Conservation (phyloP, 2,329 filamentous ascomycete species). For the Botryosphaeria agaves region DNA sequence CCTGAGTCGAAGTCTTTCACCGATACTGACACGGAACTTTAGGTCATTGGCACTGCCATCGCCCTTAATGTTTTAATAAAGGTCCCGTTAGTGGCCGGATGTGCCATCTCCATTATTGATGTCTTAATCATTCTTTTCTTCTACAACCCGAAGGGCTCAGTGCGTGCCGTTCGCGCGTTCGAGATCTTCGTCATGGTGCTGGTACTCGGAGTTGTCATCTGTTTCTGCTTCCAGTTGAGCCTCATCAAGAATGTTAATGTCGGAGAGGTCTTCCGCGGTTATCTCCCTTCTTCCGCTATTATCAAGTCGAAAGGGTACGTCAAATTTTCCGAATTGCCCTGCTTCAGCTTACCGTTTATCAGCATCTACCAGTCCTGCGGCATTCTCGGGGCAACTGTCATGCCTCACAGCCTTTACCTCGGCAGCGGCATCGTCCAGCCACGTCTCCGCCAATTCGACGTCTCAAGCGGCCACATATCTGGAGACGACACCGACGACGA, state of each 20-base stretch:
- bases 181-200: slow-evolving; percentile 45
- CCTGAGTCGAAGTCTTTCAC: not conserved
- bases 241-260: slow-evolving; percentile 38
- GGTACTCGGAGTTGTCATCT: slow-evolving; percentile 51
- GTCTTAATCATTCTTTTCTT: slow-evolving; percentile 51
- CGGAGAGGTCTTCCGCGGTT: slow-evolving; percentile 46
- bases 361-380: slow-evolving; percentile 53
- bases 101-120: slow-evolving; percentile 50
- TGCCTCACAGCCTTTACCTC: slow-evolving; percentile 52
- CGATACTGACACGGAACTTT: not conserved
- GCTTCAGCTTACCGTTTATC: slow-evolving; percentile 5
- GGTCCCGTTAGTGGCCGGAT: slow-evolving; percentile 49
- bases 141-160: slow-evolving; percentile 40
- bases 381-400: slow-evolving; percentile 60
- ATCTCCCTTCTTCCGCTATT: slow-evolving; percentile 42
- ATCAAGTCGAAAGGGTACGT: slow-evolving; percentile 37
- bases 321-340: not conserved
- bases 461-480: slow-evolving; percentile 5
- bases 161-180: slow-evolving; percentile 43
- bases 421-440: slow-evolving; percentile 53
- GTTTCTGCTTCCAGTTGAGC: slow-evolving; percentile 53
- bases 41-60: slow-evolving; percentile 55
- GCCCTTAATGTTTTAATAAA: slow-evolving; percentile 48
- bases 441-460: slow-evolving; percentile 46
- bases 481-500: slow-evolving; percentile 12